A percentile compares a stretch with the other conserved stretches of the same genome.
These are phyloP conservation scores for Salicornia ramosissima DNA, from an alignment of 148 eudicot species.

Conservation along the genomic window DNA sequence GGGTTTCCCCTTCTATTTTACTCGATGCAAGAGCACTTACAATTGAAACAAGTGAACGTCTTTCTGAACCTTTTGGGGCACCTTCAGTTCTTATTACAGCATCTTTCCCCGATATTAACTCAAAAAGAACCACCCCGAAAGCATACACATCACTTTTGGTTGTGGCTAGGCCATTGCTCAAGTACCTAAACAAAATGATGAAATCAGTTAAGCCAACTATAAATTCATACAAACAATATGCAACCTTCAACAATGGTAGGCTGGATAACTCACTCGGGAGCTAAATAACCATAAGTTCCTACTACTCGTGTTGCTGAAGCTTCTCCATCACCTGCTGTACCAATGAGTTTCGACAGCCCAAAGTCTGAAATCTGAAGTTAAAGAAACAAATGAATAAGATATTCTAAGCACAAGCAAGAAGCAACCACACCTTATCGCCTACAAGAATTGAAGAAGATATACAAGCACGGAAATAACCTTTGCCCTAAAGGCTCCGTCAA, in stretches of 20 bases:
- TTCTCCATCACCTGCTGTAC: constrained; percentile 70
- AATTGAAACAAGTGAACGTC: constrained; percentile 85
- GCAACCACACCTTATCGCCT: not conserved
- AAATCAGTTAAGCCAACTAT: constrained; percentile 7
- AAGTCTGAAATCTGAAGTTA: constrained; percentile 77
- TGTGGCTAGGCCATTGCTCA: constrained; percentile 89
- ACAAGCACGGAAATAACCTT: constrained; percentile 47
- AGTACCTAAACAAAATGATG: constrained; percentile 47
- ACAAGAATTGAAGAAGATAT: not conserved
- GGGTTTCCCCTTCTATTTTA: not conserved
- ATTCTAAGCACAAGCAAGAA: not conserved
- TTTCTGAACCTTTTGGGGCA: constrained; percentile 55
- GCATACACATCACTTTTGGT: constrained; percentile 91
- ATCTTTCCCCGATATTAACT: constrained; percentile 82
- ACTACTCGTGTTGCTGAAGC: constrained; percentile 87
- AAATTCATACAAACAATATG: not conserved
- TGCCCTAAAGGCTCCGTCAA: constrained; percentile 83
- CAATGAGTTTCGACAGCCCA: constrained; percentile 90
- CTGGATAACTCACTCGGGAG: constrained; percentile 80
- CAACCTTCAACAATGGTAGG: not conserved
- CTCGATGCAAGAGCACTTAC: constrained; percentile 40
- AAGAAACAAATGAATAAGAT: constrained; percentile 17
- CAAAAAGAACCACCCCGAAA: constrained; percentile 90
- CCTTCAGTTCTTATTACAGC: constrained; percentile 72
- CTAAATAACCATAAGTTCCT: constrained; percentile 94